A percentile compares a stretch with the other conserved stretches of the same genome.
Conservation (phyloP, 2,329 filamentous ascomycete species). For the Phialocephala sp. region DNA sequence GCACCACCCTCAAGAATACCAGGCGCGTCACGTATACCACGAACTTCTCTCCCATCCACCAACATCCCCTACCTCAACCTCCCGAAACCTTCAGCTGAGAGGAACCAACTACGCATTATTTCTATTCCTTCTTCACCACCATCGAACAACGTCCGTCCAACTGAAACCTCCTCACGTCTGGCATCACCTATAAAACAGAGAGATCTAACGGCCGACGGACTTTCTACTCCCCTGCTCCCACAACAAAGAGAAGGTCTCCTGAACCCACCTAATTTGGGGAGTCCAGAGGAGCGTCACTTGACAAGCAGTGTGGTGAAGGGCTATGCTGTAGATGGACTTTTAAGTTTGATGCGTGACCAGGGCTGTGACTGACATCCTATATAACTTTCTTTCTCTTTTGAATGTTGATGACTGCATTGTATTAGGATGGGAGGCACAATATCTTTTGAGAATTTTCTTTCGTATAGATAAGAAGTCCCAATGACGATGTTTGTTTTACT, state of each 20-base stretch:
- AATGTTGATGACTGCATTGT: slow-evolving; percentile 1
- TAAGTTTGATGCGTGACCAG: slow-evolving; percentile 43
- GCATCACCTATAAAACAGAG: slow-evolving; percentile 17
- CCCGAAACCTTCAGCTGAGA: slow-evolving; percentile 20
- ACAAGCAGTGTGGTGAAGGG: slow-evolving; percentile 55
- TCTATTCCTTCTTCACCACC: slow-evolving; percentile 24
- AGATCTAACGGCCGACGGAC: slow-evolving; percentile 3
- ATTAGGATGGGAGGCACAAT: not conserved
- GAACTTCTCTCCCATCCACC: not conserved
- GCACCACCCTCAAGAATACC: slow-evolving; percentile 30
- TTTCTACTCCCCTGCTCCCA: slow-evolving; percentile 28
- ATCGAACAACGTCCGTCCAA: not conserved
- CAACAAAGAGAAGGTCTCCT: slow-evolving; percentile 25
- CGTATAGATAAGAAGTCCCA: not conserved
- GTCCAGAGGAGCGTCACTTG: slow-evolving; percentile 39
- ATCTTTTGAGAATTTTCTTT: not conserved
- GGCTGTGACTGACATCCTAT: not conserved
- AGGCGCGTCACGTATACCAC: slow-evolving; percentile 19
- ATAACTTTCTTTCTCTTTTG: not conserved
- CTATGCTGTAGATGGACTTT: slow-evolving; percentile 57
- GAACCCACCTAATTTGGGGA: slow-evolving; percentile 25
- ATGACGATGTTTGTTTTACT: not conserved
- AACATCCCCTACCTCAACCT: slow-evolving; percentile 17
- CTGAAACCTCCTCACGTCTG: not conserved
- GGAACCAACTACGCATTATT: slow-evolving; percentile 8